phyloP scores from a whole-genome alignment of 495 filamentous ascomycete species.

The Darksidea phi region DNA sequence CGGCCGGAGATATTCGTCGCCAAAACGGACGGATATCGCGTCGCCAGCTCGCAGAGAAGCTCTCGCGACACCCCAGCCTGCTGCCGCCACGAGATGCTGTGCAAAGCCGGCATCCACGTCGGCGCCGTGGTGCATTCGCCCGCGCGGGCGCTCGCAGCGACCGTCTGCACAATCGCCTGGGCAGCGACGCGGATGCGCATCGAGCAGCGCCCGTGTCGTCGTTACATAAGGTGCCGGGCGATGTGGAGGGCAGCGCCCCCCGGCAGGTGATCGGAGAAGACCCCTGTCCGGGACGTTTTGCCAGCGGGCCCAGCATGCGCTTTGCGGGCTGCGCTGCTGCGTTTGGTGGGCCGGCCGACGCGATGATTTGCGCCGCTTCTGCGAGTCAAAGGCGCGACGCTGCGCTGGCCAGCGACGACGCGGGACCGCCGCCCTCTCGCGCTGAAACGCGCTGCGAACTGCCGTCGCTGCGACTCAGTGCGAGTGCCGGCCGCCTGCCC shows the following conservation, averaged over 20 bases:
- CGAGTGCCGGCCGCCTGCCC: slow-evolving; percentile 5
- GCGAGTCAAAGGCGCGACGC: slow-evolving; percentile 18
- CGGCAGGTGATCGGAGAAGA: slow-evolving; percentile 6
- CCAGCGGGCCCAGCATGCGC: not conserved
- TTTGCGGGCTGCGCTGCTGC: not conserved
- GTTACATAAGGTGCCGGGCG: not conserved
- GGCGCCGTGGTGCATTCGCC: no score
- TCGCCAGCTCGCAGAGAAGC: not conserved
- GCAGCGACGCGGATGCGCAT: no score
- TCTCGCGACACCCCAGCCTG: not conserved
- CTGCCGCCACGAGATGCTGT: not conserved
- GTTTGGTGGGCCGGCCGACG: slow-evolving; percentile 30
- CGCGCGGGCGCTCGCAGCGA: no score
- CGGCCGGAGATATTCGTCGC: slow-evolving; percentile 32
- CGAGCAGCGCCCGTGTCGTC: not conserved
- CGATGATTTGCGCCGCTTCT: slow-evolving; percentile 34
- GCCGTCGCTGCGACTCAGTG: slow-evolving; percentile 9
- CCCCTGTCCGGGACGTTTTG: slow-evolving; percentile 15
- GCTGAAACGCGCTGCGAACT: slow-evolving; percentile 22
- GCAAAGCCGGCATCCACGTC: not conserved
- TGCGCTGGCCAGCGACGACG: no score
- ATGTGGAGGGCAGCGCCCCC: not conserved
- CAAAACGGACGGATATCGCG: not conserved
- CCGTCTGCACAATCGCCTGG: no score
- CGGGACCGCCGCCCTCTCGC: not conserved